Base-by-base conservation (phyloP, 768 basidiomycete species). In the Coprinopsis cinerea region DNA sequence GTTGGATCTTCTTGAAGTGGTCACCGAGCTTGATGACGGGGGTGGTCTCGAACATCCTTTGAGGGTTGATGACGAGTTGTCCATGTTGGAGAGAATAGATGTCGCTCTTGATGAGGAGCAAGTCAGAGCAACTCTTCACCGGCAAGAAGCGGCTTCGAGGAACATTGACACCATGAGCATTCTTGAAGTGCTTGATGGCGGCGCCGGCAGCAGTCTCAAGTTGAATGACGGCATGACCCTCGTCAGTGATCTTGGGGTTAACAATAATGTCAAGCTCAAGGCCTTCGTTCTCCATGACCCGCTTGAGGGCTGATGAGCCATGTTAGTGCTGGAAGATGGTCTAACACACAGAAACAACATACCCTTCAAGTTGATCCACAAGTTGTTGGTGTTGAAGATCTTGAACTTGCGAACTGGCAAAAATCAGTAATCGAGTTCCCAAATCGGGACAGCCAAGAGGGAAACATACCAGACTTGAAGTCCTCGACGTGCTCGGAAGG, bases 21-120 rank as follows among this genome's bases (percentile, higher is more conserved):
- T 93, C 91, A 39, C 93, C 92, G 43, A 96, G 80, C 74, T 96
- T 96, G 77, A 97, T 89, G 43, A 95, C 92, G n/a, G 93, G 95
- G 23, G 90, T 85, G 17, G 81, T 87, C 60, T 78, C 81, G 61
- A 93, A 92, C 83, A 91, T 86, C 57, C 90, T 72, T 32, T 78
- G 73, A 53, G 81, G 80, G 63, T 87, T 91, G 75, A 96, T 87
- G 55, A 90, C 77, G 52, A 95, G 78, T 58, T 85, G 85, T 17
- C 93, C 93, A 63, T 96, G 89, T 65, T 84, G 72, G 44, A 96
- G 76, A 48, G 87, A 88, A 72, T 96, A 97, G 57, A 96, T 84
- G 65, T 93, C 90, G 52, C 85, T 88, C 73, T 90, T 95, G 74
- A 93, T 89, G 57, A 93, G 72, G 34, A 95, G 77, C 44, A 94